These are phyloP conservation scores for Citrus trifoliata DNA, from an alignment of 345 rosid genomes.

Conservation along the genomic window DNA sequence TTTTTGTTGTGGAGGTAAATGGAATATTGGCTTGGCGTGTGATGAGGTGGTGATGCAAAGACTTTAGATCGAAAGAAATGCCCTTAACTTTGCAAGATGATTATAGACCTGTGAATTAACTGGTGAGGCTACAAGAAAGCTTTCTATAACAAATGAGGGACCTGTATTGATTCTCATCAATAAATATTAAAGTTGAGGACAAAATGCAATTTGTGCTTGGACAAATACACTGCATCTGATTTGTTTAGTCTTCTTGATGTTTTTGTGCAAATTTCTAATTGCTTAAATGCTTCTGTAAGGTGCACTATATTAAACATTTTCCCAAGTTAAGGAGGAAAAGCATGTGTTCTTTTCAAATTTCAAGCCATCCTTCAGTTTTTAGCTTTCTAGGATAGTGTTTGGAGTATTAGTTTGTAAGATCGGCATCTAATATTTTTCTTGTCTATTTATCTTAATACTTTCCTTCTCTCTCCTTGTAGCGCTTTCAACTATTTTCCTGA, in stretches of 20 bases:
- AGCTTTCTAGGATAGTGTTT: too few relatives aligned
- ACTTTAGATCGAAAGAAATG: background rate
- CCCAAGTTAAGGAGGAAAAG: too few relatives aligned
- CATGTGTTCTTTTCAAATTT: too few relatives aligned
- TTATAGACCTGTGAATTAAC: background rate
- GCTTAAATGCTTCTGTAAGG: background rate
- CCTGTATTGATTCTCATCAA: background rate
- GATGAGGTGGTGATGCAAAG: background rate
- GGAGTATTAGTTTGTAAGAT: too few relatives aligned
- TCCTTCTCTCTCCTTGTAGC: rapidly evolving
- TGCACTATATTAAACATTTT: background rate
- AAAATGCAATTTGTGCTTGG: background rate
- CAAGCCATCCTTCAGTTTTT: too few relatives aligned
- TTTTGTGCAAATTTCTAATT: background rate
- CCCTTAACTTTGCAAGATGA: background rate
- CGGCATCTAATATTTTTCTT: too few relatives aligned
- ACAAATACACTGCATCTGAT: background rate
- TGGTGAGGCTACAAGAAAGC: background rate
- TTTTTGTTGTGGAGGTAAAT: background rate
- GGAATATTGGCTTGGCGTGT: background rate
- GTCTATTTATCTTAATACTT: too few relatives aligned
- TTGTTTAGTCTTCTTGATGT: background rate
- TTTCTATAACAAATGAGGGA: background rate
- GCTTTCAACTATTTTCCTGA: too few relatives aligned
- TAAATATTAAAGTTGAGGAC: background rate